These are phyloP conservation scores for Leccinum rimulosum DNA, from an alignment of 768 basidiomycete species.

Conservation along the genomic window DNA sequence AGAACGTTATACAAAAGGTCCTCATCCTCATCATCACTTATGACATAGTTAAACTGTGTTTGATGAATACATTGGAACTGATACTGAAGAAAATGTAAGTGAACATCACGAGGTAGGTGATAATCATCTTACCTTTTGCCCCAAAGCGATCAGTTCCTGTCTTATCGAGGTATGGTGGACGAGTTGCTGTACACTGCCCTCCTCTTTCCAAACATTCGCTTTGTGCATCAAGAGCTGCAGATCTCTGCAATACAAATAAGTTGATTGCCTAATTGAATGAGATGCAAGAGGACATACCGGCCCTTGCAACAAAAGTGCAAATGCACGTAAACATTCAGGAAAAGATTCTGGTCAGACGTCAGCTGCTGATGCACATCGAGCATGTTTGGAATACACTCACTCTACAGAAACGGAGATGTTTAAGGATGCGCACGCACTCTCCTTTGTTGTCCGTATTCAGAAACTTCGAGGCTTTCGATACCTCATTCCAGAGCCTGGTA, in stretches of 20 bases:
- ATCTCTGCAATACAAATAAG: constrained; percentile 5
- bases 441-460: not conserved
- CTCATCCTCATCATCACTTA: constrained; percentile 13
- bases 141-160: constrained; percentile 9
- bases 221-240: constrained; percentile 6
- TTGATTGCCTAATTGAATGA: not conserved
- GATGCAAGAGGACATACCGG: constrained; percentile 1
- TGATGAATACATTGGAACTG: constrained; percentile 18
- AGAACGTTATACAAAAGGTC: constrained; percentile 20
- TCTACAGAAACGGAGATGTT: constrained; percentile 16
- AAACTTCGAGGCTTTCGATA: constrained; percentile 5
- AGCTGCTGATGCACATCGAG: not conserved
- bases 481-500: not conserved
- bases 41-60: not conserved
- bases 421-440: constrained; percentile 12
- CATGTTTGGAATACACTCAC: constrained; percentile 6
- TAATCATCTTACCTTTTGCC: constrained; percentile 5
- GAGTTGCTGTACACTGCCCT: constrained; percentile 18
- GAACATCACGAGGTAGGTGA: not conserved
- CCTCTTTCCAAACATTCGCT: constrained; percentile 12
- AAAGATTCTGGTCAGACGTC: constrained; percentile 20
- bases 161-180: constrained; percentile 14
- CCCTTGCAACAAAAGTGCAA: constrained; percentile 13
- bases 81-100: not conserved
- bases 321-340: constrained; percentile 26